phyloP scores from a whole-genome alignment of 768 basidiomycete species.

The Rhodosporidiobolus odoratus region DNA sequence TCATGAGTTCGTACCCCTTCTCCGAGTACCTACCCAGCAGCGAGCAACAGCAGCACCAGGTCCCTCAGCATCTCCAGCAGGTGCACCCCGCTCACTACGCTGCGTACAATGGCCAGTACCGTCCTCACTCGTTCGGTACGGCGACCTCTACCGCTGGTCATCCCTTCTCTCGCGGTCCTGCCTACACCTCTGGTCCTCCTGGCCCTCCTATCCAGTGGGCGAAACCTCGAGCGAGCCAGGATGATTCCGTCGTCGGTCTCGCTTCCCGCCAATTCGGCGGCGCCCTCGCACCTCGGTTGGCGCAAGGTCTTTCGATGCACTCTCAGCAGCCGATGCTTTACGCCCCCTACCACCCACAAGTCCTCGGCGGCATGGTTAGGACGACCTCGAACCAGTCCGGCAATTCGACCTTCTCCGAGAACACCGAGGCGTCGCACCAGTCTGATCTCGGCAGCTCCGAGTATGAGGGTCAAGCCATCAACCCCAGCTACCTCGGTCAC shows the following conservation, averaged over 20 bases:
- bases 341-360: background rate
- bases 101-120: background rate
- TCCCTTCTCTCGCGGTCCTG: background rate
- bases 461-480: slow-evolving; percentile 1
- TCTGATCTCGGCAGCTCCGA: background rate
- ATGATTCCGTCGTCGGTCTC: background rate
- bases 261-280: background rate
- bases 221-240: background rate
- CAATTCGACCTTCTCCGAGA: slow-evolving; percentile 6
- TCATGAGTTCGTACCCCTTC: background rate
- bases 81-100: background rate
- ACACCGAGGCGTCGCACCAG: background rate
- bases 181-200: background rate
- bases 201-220: slow-evolving; percentile 4
- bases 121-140: background rate
- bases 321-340: background rate
- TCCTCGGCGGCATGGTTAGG: background rate
- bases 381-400: slow-evolving; percentile 15
- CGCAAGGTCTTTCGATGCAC: background rate
- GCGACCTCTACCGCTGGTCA: background rate
- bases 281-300: background rate
- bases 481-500: background rate
- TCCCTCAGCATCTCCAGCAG: background rate
- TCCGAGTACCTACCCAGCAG: slow-evolving; percentile 1
- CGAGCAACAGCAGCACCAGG: background rate